A percentile compares a stretch with the other conserved stretches of the same genome.
Evolutionary conservation across 257 asterid species (phyloP).

Genomic region (Echites panduratus): DNA sequence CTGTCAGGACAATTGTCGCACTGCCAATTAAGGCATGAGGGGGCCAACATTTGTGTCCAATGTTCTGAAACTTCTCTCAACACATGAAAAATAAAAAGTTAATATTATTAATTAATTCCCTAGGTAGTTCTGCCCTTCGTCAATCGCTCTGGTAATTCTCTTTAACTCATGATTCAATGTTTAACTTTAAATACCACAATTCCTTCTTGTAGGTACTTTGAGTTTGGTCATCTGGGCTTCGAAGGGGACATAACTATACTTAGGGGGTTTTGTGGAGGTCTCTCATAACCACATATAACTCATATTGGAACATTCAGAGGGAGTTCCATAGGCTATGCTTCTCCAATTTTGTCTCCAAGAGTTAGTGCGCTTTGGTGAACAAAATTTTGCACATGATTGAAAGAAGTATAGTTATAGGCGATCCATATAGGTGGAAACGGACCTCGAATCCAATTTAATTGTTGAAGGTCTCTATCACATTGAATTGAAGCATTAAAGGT

Average conservation of each 20-base stretch:
- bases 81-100: no score
- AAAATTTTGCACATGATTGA: neutral
- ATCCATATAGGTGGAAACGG: neutral
- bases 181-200: constrained; percentile 11
- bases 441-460: neutral
- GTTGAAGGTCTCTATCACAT: neutral
- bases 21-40: constrained; percentile 14
- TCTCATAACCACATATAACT: no score
- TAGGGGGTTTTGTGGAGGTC: neutral
- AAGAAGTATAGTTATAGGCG: neutral
- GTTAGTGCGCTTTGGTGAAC: neutral
- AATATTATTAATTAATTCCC: no score
- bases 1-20: constrained; percentile 18
- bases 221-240: constrained; percentile 5
- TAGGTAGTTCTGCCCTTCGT: no score
- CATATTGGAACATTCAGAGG: neutral
- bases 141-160: no score
- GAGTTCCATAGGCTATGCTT: neutral
- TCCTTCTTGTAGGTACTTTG: constrained; percentile 5
- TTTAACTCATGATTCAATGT: constrained; percentile 5
- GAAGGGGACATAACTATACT: constrained; percentile 18
- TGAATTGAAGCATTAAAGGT: neutral
- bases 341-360: constrained; percentile 3
- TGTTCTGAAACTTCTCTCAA: constrained; percentile 3
- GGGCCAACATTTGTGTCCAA: constrained; percentile 13